Conservation (phyloP, 331 rosid species). For the Malus hybrid region DNA sequence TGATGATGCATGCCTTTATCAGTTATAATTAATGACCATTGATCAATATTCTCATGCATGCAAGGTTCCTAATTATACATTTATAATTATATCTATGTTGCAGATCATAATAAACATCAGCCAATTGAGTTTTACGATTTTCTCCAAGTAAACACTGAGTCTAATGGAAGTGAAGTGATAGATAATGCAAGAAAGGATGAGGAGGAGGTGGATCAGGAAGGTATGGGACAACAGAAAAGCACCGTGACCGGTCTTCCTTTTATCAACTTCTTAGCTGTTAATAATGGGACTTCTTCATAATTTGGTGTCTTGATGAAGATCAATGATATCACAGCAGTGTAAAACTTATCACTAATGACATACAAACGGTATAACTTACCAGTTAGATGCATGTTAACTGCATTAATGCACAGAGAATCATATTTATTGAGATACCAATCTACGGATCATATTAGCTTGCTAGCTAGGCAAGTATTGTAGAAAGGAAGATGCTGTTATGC, state of each 20-base stretch:
- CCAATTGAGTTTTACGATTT: conserved; percentile 70
- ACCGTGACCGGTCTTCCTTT: conserved; percentile 27
- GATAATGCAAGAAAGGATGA: conserved; percentile 60
- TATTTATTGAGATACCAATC: background rate
- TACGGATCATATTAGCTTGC: background rate
- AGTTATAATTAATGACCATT: background rate
- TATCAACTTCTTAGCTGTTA: conserved; percentile 63
- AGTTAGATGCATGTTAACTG: background rate
- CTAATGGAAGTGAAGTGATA: conserved; percentile 72
- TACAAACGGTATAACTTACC: background rate
- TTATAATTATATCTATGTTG: conserved; percentile 6
- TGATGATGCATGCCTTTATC: background rate
- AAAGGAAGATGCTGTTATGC: background rate
- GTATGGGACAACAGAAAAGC: conserved; percentile 8
- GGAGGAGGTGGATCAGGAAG: conserved; percentile 68
- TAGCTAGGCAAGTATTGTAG: background rate
- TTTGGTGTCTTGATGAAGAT: conserved; percentile 1
- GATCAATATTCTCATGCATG: background rate
- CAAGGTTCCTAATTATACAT: background rate
- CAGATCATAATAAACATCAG: conserved; percentile 38
- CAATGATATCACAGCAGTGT: background rate
- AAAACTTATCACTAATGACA: background rate
- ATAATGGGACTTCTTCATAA: conserved; percentile 23
- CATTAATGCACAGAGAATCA: background rate
- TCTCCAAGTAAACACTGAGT: conserved; percentile 65